These are phyloP conservation scores for Daedaleopsis sinensis DNA, from an alignment of 768 basidiomycete species.

Conservation along the genomic window DNA sequence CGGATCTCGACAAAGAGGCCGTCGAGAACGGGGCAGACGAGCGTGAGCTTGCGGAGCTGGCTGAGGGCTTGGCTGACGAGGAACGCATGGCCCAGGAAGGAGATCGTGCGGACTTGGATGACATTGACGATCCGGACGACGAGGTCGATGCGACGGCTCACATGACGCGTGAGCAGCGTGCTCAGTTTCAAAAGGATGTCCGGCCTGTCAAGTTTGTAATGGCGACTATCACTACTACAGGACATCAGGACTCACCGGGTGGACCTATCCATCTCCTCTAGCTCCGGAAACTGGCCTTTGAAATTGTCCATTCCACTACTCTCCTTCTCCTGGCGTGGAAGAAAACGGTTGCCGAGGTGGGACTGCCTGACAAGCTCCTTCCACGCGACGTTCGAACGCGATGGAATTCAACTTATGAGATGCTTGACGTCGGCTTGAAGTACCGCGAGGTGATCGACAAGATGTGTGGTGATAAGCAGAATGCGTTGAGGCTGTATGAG, in stretches of 20 bases:
- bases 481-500: constrained; percentile 24
- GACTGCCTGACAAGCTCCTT: constrained; percentile 28
- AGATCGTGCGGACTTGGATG: neutral
- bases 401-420: constrained; percentile 43
- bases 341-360: constrained; percentile 9
- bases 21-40: neutral
- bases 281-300: constrained; percentile 22
- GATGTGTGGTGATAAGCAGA: constrained; percentile 22
- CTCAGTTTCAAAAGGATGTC: constrained; percentile 20
- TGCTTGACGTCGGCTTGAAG: constrained; percentile 34
- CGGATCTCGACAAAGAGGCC: constrained; percentile 18
- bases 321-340: constrained; percentile 36
- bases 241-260: constrained; percentile 34
- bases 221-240: too few species aligned
- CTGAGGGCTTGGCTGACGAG: neutral
- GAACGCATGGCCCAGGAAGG: neutral
- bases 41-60: neutral
- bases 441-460: constrained; percentile 30
- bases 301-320: constrained; percentile 31
- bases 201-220: constrained; percentile 32
- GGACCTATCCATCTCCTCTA: too few species aligned
- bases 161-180: constrained; percentile 18
- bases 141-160: constrained; percentile 30
- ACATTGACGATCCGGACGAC: constrained; percentile 23
- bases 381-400: constrained; percentile 40